Conservation (phyloP, 2,329 filamentous ascomycete genomes). For the Purpureocillium takamizusanense region DNA sequence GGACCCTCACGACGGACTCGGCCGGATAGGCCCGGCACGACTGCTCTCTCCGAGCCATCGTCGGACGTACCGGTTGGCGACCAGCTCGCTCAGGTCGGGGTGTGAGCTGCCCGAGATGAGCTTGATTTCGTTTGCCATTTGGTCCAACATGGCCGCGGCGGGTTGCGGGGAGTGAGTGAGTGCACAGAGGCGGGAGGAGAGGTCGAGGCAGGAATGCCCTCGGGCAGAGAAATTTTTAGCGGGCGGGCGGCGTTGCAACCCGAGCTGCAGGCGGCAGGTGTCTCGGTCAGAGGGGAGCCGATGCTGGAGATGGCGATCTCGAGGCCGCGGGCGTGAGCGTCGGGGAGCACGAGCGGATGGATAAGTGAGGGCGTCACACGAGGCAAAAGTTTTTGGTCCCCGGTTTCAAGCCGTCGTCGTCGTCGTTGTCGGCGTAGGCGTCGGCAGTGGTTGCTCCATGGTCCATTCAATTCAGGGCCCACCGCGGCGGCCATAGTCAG, state of each 20-base stretch:
- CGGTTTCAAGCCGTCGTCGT: too few relatives aligned
- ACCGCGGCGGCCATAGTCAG: too few relatives aligned
- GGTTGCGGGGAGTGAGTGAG: not conserved
- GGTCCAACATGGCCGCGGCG: conserved; percentile 24
- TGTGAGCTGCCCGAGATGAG: conserved; percentile 41
- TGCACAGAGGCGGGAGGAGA: not conserved
- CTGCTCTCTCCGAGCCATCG: too few relatives aligned
- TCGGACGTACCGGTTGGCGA: conserved; percentile 35
- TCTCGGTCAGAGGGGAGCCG: not conserved
- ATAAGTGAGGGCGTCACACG: too few relatives aligned
- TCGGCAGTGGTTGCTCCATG: too few relatives aligned
- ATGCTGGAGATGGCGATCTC: not conserved
- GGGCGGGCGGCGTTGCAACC: not conserved
- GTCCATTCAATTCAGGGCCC: too few relatives aligned
- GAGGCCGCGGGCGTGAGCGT: too few relatives aligned
- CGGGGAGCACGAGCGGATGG: too few relatives aligned
- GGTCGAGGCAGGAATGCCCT: not conserved
- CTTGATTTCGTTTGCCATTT: conserved; percentile 46
- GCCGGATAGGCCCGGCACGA: too few relatives aligned
- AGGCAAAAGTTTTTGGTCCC: too few relatives aligned
- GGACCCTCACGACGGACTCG: not conserved
- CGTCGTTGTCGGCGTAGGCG: too few relatives aligned
- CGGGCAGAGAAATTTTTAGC: conserved; percentile 2
- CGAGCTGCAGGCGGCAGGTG: not conserved
- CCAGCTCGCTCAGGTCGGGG: conserved; percentile 35